phyloP scores from a whole-genome alignment of 495 filamentous ascomycete species.

The Acidomyces sp. region DNA sequence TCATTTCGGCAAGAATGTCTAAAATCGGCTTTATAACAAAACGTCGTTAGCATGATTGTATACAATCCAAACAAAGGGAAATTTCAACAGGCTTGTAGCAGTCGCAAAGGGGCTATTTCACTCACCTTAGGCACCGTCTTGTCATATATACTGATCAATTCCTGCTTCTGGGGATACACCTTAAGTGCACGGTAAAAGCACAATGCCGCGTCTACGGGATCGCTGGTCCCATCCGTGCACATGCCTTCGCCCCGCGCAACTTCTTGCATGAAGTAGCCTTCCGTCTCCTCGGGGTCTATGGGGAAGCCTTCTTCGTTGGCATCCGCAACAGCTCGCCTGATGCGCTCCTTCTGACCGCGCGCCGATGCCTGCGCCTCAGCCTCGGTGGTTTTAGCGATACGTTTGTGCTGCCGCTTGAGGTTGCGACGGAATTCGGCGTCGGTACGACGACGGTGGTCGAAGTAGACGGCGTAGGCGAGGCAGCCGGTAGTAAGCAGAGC shows the following conservation, averaged over 20 bases:
- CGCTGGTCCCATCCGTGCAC: constrained; percentile 43
- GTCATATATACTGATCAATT: constrained; percentile 92
- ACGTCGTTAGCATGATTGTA: background rate
- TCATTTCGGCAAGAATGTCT: constrained; percentile 94
- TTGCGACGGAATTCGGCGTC: constrained; percentile 76
- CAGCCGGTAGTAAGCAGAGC: constrained; percentile 64
- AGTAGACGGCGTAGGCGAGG: constrained; percentile 77
- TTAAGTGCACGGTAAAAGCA: constrained; percentile 97
- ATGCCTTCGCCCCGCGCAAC: constrained; percentile 74
- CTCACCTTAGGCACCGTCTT: constrained; percentile 85
- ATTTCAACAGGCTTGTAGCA: too few species aligned
- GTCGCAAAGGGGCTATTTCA: background rate
- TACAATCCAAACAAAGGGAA: too few species aligned
- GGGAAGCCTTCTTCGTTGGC: constrained; percentile 89
- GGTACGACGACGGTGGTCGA: constrained; percentile 82
- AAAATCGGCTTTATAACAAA: constrained; percentile 53
- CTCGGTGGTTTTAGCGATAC: constrained; percentile 60
- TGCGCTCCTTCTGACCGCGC: constrained; percentile 53
- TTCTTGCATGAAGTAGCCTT: constrained; percentile 87
- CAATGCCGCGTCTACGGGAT: constrained; percentile 71
- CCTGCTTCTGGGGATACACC: constrained; percentile 87
- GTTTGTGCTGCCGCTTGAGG: constrained; percentile 69
- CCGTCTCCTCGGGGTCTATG: constrained; percentile 76
- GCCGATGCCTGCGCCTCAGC: constrained; percentile 57
- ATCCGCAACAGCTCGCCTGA: constrained; percentile 57